Conservation (phyloP, 2,329 filamentous ascomycete species). For the Aspergillus tamarii region DNA sequence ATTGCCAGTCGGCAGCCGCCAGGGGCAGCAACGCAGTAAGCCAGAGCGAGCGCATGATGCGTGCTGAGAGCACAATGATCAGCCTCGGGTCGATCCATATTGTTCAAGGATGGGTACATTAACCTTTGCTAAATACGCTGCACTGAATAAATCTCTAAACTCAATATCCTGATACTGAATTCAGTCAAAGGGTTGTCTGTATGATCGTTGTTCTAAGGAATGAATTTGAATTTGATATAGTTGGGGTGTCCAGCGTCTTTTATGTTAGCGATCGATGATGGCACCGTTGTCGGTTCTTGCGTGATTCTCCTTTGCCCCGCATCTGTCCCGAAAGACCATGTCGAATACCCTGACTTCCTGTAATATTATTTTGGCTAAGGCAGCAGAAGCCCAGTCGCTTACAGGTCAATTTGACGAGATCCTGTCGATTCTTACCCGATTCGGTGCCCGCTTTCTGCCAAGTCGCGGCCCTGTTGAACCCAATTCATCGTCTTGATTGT, state of each 20-base stretch:
- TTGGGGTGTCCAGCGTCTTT: not conserved
- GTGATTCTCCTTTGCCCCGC: not conserved
- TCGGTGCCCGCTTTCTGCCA: not conserved
- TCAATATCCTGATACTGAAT: not conserved
- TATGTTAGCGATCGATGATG: not conserved
- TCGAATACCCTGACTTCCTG: not conserved
- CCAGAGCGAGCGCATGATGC: conserved; percentile 17
- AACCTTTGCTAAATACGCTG: conserved; percentile 31
- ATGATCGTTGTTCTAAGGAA: not conserved
- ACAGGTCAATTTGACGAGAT: not conserved
- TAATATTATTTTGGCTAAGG: not conserved
- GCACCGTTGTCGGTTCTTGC: not conserved
- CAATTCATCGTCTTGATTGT: not conserved
- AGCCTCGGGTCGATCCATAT: conserved; percentile 26
- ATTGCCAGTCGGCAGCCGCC: conserved; percentile 50
- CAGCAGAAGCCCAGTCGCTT: not conserved
- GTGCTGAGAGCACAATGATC: conserved; percentile 27
- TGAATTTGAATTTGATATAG: not conserved
- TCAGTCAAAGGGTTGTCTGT: not conserved
- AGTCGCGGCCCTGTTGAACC: not conserved
- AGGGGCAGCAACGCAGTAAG: conserved; percentile 23
- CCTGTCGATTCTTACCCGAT: not conserved
- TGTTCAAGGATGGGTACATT: conserved; percentile 35
- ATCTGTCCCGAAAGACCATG: not conserved
- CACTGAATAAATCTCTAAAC: conserved; percentile 13